These are phyloP conservation scores for Tylopilus sp. DNA, from an alignment of 768 basidiomycete genomes.

Conservation along the genomic window DNA sequence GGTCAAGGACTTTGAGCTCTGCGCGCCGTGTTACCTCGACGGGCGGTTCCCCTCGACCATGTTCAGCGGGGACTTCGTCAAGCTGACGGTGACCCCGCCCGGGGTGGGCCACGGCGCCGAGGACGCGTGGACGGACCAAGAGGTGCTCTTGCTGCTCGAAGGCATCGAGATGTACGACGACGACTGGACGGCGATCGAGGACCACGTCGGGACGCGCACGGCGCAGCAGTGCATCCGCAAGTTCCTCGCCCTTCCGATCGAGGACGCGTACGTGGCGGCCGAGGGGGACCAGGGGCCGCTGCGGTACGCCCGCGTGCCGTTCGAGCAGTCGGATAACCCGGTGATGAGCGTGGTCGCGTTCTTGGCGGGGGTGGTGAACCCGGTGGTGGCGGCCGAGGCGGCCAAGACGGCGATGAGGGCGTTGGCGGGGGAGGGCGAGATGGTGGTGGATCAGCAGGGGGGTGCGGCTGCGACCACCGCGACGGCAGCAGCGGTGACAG, in stretches of 20 bases:
- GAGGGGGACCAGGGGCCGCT: constrained; percentile 76
- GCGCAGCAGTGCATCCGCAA: constrained; percentile 95
- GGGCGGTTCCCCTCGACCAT: constrained; percentile 95
- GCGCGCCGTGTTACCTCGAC: constrained; percentile 89
- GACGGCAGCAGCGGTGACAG: too few relatives aligned
- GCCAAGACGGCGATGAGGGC: too few relatives aligned
- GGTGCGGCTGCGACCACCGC: too few relatives aligned
- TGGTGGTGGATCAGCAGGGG: constrained; percentile 50
- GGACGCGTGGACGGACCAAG: constrained; percentile 89
- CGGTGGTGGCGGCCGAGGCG: constrained; percentile 88
- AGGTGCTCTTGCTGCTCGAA: constrained; percentile 85
- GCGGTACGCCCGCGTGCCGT: constrained; percentile 77
- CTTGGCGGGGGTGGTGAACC: constrained; percentile 87
- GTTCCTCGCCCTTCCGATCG: constrained; percentile 95
- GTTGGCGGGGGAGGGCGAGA: too few relatives aligned
- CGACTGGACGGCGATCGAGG: constrained; percentile 90
- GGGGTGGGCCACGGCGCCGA: constrained; percentile 38
- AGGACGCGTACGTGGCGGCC: constrained; percentile 84
- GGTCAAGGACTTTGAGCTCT: constrained; percentile 87
- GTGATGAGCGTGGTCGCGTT: constrained; percentile 99
- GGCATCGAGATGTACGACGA: constrained; percentile 98
- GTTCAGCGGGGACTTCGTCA: constrained; percentile 97
- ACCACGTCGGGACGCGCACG: constrained; percentile 88
- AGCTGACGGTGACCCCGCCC: constrained; percentile 49
- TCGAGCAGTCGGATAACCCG: constrained; percentile 94